These are phyloP conservation scores for Triticum dicoccoides DNA, from an alignment of 176 grass and related monocot species.

Conservation along the genomic window DNA sequence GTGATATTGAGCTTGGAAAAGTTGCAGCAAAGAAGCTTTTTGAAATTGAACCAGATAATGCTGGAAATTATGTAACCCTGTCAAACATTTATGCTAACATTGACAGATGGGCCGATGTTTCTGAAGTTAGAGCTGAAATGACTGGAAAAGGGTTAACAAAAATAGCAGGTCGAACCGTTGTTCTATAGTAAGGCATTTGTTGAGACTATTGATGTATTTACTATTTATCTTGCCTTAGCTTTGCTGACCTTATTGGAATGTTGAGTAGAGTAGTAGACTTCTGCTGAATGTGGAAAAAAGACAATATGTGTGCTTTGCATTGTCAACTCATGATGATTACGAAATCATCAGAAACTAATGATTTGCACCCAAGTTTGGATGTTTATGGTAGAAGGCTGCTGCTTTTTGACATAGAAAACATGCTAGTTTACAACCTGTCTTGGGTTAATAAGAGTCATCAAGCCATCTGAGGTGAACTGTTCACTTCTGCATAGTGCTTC, in stretches of 20 bases:
- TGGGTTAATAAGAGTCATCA: constrained; percentile 26
- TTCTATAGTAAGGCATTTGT: constrained; percentile 45
- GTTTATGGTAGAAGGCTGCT: constrained; percentile 10
- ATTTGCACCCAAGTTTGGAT: constrained; percentile 11
- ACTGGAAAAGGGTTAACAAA: constrained; percentile 67
- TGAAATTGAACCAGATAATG: constrained; percentile 81
- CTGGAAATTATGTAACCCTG: constrained; percentile 80
- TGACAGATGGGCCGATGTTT: constrained; percentile 84
- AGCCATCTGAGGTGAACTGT: neutral
- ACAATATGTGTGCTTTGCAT: neutral
- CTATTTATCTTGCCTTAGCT: neutral
- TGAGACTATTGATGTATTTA: constrained; percentile 8
- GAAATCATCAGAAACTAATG: constrained; percentile 4
- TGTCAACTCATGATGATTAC: neutral
- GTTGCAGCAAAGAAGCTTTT: constrained; percentile 78
- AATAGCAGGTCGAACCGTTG: constrained; percentile 55
- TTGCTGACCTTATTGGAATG: constrained; percentile 1
- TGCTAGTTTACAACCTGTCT: constrained; percentile 5
- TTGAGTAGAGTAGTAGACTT: neutral
- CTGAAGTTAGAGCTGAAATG: constrained; percentile 68
- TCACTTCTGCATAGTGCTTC: neutral
- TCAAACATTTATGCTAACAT: constrained; percentile 90
- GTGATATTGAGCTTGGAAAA: constrained; percentile 70
- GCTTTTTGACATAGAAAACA: neutral
- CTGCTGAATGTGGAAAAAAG: neutral